phyloP scores from a whole-genome alignment of 139 green algal genomes.

The Coelastrella sp. region DNA sequence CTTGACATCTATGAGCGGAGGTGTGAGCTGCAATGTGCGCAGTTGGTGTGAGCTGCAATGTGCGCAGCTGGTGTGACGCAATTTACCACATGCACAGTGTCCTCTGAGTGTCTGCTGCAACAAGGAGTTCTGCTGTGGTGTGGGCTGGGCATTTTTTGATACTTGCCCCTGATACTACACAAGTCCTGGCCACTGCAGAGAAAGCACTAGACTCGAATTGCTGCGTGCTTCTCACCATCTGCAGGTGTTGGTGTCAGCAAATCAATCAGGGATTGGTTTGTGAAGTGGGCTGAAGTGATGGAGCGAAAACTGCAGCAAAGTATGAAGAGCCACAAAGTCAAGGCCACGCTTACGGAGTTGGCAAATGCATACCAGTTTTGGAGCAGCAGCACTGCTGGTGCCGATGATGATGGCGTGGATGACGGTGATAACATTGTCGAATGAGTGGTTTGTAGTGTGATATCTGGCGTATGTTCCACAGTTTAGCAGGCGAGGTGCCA shows the following conservation, averaged over 20 bases:
- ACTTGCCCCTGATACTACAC: not conserved
- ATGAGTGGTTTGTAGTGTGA: too few species aligned
- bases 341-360: not conserved
- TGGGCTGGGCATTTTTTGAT: too few species aligned
- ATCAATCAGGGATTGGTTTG: not conserved
- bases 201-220: too few species aligned
- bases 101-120: not conserved
- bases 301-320: not conserved
- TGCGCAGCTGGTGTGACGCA: too few species aligned
- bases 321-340: not conserved
- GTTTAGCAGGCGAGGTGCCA: too few species aligned
- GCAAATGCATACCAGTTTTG: constrained; percentile 23
- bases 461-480: too few species aligned
- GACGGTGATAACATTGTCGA: too few species aligned
- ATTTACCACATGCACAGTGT: too few species aligned
- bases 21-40: too few species aligned
- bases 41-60: too few species aligned
- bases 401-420: not conserved
- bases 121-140: too few species aligned
- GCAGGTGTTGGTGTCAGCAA: not conserved
- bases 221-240: not conserved
- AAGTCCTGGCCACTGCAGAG: not conserved
- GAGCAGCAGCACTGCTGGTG: not conserved
- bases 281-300: constrained; percentile 13
- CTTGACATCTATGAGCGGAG: not conserved